These are phyloP conservation scores for Monosporascus sp. DNA, from an alignment of 2,329 filamentous ascomycete species.

Conservation along the genomic window DNA sequence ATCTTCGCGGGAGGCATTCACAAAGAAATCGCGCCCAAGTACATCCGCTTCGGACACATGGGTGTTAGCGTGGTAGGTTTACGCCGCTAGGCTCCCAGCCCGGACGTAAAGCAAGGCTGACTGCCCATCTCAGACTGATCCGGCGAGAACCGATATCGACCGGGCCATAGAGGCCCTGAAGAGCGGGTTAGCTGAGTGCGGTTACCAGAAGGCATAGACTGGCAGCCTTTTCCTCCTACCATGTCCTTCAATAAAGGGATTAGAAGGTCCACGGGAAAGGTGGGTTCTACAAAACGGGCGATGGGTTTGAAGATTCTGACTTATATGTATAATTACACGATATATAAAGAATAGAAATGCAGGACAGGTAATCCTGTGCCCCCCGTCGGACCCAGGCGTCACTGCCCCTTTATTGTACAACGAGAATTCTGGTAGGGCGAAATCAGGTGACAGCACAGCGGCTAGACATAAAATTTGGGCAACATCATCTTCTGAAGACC, in stretches of 20 bases:
- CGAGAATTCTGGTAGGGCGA: too few relatives aligned
- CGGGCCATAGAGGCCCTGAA: conserved; percentile 75
- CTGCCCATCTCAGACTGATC: conserved; percentile 54
- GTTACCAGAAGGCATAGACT: conserved; percentile 47
- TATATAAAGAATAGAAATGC: too few relatives aligned
- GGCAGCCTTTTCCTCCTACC: background rate
- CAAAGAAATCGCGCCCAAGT: conserved; percentile 89
- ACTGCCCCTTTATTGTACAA: too few relatives aligned
- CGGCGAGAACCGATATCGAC: conserved; percentile 74
- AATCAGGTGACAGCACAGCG: too few relatives aligned
- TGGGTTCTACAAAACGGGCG: background rate
- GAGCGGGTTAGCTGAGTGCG: conserved; percentile 68
- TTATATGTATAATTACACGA: background rate
- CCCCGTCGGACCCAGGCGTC: too few relatives aligned
- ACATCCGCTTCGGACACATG: conserved; percentile 97
- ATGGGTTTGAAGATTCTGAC: background rate
- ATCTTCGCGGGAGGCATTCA: conserved; percentile 94
- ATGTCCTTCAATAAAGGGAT: background rate
- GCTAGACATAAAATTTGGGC: too few relatives aligned
- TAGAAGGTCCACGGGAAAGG: background rate
- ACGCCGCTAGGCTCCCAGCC: background rate
- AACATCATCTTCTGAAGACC: too few relatives aligned
- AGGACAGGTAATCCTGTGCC: too few relatives aligned
- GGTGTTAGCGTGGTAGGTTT: conserved; percentile 74
- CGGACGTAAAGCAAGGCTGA: background rate